Percentiles rank a stretch among this genome's conserved stretches.
Evolutionary conservation across 345 rosid genomes (phyloP).

Genomic region (Aurinia saxatilis): DNA sequence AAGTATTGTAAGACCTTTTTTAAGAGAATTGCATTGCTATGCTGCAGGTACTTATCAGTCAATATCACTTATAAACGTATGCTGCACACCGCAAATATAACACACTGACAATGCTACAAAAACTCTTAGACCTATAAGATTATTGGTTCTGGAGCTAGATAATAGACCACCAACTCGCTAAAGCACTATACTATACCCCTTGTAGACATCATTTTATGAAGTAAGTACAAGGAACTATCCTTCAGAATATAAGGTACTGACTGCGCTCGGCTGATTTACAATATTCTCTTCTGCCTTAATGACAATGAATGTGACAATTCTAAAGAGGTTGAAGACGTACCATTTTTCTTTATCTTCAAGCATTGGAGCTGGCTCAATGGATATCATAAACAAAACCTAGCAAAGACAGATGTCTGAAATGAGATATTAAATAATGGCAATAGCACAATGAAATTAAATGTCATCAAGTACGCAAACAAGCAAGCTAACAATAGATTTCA

Average conservation of each 20-base stretch:
- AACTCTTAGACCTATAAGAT: background rate
- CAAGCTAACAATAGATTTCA: too few species aligned
- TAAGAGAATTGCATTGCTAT: background rate
- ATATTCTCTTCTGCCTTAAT: background rate
- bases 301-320: slow-evolving; percentile 1
- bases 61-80: background rate
- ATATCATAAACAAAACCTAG: slow-evolving; percentile 97
- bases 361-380: slow-evolving; percentile 98
- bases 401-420: slow-evolving; percentile 22
- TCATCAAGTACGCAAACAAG: slow-evolving; percentile 6
- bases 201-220: background rate
- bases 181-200: background rate
- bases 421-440: slow-evolving; percentile 15
- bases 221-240: background rate
- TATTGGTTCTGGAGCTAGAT: background rate
- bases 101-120: background rate
- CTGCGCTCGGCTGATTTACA: background rate
- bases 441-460: background rate
- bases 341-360: slow-evolving; percentile 99
- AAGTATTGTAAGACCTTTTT: background rate
- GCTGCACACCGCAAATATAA: background rate
- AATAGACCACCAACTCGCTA: background rate
- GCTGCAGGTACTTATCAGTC: background rate
- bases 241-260: slow-evolving; percentile 4
- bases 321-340: slow-evolving; percentile 37